These are phyloP conservation scores for Xylariomycetidae sp. DNA, from an alignment of 2,329 filamentous ascomycete species.

Conservation along the genomic window DNA sequence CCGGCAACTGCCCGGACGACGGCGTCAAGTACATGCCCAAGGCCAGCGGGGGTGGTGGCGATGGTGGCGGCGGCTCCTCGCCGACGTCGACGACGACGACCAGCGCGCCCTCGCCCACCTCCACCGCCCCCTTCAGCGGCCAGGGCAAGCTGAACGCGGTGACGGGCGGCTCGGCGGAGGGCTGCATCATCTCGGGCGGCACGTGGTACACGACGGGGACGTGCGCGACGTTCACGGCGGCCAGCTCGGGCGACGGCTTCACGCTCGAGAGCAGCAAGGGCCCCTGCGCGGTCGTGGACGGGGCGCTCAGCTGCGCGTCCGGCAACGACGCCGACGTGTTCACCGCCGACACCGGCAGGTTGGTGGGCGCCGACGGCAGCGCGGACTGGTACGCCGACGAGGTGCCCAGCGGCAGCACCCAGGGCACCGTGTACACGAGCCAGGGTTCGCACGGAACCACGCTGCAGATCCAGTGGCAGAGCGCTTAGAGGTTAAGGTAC, in stretches of 20 bases:
- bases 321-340: conserved; percentile 27
- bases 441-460: conserved; percentile 12
- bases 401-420: conserved; percentile 16
- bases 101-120: conserved; percentile 29
- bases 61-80: conserved; percentile 16
- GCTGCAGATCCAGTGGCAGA: conserved; percentile 15
- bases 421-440: conserved; percentile 17
- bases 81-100: conserved; percentile 28
- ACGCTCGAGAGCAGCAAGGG: conserved; percentile 54
- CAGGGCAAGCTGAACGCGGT: conserved; percentile 54
- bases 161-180: conserved; percentile 40
- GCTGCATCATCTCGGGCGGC: conserved; percentile 62
- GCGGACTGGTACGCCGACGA: conserved; percentile 14
- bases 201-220: conserved; percentile 63
- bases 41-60: conserved; percentile 11
- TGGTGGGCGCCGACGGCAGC: conserved; percentile 9
- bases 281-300: conserved; percentile 47
- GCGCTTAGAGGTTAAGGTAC: too few species aligned
- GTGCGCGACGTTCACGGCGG: conserved; percentile 59
- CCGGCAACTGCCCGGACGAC: conserved; percentile 54
- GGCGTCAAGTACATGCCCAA: conserved; percentile 64
- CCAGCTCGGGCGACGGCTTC: conserved; percentile 41
- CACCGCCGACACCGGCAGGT: conserved; percentile 10
- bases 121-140: conserved; percentile 37
- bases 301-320: conserved; percentile 49